These are phyloP conservation scores for Ascosphaera acerosa DNA, from an alignment of 2,329 filamentous ascomycete species.

Conservation along the genomic window DNA sequence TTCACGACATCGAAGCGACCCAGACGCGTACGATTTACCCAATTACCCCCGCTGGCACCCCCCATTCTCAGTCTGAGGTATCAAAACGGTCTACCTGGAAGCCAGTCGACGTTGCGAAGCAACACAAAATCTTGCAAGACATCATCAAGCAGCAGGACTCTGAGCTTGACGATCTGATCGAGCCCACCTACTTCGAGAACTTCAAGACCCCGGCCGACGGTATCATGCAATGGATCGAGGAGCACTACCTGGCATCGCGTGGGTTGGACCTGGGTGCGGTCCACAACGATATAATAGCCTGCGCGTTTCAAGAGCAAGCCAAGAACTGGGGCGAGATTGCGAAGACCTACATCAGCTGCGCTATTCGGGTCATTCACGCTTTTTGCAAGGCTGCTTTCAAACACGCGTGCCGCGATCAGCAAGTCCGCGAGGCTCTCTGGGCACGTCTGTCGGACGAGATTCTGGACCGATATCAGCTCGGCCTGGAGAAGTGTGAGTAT, in stretches of 20 bases:
- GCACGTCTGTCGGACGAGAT: constrained; percentile 23
- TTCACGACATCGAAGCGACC: constrained; percentile 1
- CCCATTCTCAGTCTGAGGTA: neutral
- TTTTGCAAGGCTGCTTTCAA: constrained; percentile 25
- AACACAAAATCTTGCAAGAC: neutral
- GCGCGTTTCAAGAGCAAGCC: constrained; percentile 28
- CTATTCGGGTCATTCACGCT: constrained; percentile 26
- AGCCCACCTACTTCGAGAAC: neutral
- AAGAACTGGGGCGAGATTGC: constrained; percentile 27
- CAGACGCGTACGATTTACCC: too few relatives aligned
- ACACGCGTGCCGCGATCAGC: constrained; percentile 19
- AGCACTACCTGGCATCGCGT: constrained; percentile 20
- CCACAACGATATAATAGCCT: constrained; percentile 10
- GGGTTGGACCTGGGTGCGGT: constrained; percentile 31
- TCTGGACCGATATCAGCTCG: constrained; percentile 20
- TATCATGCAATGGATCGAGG: constrained; percentile 23
- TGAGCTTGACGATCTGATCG: constrained; percentile 7
- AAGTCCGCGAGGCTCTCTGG: constrained; percentile 21
- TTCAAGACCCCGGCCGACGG: constrained; percentile 4
- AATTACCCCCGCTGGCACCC: too few relatives aligned
- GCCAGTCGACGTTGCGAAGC: neutral
- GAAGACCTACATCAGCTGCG: constrained; percentile 24
- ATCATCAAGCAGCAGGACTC: neutral
- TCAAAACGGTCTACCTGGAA: neutral
- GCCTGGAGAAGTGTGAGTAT: constrained; percentile 25